A percentile compares a stretch with the other conserved stretches of the same genome.
Conservation (phyloP, 2,329 filamentous ascomycete genomes). For the Pestalotiopsis sp. region DNA sequence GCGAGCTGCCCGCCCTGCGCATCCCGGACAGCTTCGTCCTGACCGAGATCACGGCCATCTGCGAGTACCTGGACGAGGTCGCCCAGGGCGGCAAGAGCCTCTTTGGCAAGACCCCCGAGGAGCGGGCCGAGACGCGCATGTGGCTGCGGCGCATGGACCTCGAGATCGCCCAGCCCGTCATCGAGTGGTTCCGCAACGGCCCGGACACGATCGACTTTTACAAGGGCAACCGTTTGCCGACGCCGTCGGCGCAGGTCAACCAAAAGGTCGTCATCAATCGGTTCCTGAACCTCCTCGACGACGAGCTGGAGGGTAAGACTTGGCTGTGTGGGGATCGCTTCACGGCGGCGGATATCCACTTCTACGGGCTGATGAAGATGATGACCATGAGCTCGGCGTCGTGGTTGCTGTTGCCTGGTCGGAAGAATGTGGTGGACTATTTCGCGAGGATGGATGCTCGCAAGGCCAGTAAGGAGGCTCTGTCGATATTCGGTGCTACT, state of each 20-base stretch:
- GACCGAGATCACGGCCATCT: background rate
- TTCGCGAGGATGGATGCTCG: background rate
- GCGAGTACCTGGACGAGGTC: background rate
- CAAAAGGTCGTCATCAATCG: slow-evolving; percentile 1
- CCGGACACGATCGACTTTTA: background rate
- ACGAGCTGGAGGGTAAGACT: background rate
- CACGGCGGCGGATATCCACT: background rate
- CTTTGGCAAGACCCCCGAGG: background rate
- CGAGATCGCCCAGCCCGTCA: background rate
- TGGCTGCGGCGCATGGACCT: background rate
- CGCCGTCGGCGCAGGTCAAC: background rate
- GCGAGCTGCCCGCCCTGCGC: background rate
- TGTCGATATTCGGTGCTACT: background rate
- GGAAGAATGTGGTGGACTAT: background rate
- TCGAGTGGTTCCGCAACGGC: background rate
- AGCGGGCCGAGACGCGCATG: background rate
- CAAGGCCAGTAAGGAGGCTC: background rate
- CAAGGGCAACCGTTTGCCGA: background rate
- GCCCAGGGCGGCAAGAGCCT: background rate
- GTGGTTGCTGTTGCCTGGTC: background rate
- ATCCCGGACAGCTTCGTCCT: background rate
- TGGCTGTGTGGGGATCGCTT: slow-evolving; percentile 1
- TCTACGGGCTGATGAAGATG: slow-evolving; percentile 1
- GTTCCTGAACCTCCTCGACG: background rate
- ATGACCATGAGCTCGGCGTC: background rate